Evolutionary conservation across 2,329 filamentous ascomycete species (phyloP), one percentile per base, ranked within the genome.

Genomic region (Fusarium lateritium): DNA sequence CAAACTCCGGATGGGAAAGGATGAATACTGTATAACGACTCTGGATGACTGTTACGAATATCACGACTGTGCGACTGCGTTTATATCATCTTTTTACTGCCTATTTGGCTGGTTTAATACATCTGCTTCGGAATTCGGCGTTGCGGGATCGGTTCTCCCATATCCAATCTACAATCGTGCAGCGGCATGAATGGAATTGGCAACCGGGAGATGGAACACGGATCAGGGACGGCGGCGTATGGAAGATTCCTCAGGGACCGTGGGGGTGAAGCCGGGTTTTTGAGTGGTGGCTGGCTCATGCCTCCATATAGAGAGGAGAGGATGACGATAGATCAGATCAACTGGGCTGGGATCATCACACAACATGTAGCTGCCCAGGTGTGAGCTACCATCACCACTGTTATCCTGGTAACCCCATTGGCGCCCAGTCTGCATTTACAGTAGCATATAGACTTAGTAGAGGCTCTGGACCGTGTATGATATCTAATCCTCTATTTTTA

Each of bases 21-120:
- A 50, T 49, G 61, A 69, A 65, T 46, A 65, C 65, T 70, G 66
- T 68, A 74, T 73, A 62, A 75, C 67, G 73, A 75, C 68, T 65
- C 70, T 74, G 72, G 61, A 75, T 64, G 73, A 75, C 71, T 68
- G 64, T 75, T 73, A 75, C 60, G 73, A 75, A 62, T 62, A 72
- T 60, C 54, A 75, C 58, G 73, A 75, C 54, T 69, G 66, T 69
- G 53, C 56, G 55, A 57, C 66, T 70, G 62, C 65, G 56, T 64
- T 65, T 72, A 69, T 73, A 65, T 65, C 56, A 62, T 62, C 57
- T 65, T 65, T 59, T 65, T 56, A 63, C 50, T 64, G 66, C 53
- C 57, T 59, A 58, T 55, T 62, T 71, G 66, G 69, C 67, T 72
- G 67, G 62, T 68, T 70, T 68, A 69, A 65, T 72, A 58, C 45